phyloP scores from a whole-genome alignment of 306 rosid species.

The Abrus pulchellus region DNA sequence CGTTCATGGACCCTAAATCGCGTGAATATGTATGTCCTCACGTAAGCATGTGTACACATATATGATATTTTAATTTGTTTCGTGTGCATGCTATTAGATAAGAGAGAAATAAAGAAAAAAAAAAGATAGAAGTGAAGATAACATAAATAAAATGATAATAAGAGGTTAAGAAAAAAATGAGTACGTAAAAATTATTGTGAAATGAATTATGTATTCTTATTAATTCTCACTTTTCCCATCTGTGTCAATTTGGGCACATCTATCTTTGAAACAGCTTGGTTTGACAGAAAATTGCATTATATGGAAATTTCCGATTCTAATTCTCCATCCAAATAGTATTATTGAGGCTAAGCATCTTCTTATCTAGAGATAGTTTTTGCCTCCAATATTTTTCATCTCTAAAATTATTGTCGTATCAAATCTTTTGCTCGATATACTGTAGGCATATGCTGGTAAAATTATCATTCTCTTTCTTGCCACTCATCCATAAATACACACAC shows the following conservation, averaged over 20 bases:
- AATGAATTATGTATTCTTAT: not conserved
- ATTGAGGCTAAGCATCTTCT: slow-evolving; percentile 79
- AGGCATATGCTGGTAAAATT: not conserved
- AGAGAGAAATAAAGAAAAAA: too few relatives aligned
- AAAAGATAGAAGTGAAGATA: too few relatives aligned
- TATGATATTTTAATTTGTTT: too few relatives aligned
- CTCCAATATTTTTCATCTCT: slow-evolving; percentile 39
- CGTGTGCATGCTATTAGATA: too few relatives aligned
- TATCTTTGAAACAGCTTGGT: slow-evolving; percentile 13
- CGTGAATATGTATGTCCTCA: too few relatives aligned
- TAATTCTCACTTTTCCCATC: not conserved
- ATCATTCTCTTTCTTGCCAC: not conserved
- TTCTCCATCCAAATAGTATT: slow-evolving; percentile 63
- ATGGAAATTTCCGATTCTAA: slow-evolving; percentile 61
- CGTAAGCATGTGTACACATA: too few relatives aligned
- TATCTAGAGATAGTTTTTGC: slow-evolving; percentile 46
- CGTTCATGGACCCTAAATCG: not conserved
- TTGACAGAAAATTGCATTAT: slow-evolving; percentile 35
- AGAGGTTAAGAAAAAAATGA: too few relatives aligned
- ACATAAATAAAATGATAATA: too few relatives aligned
- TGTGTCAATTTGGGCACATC: not conserved
- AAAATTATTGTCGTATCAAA: slow-evolving; percentile 62
- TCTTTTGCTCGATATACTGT: slow-evolving; percentile 47
- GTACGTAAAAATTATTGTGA: too few relatives aligned
- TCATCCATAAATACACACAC: not conserved